These are phyloP conservation scores for Lentinula sp. DNA, from an alignment of 768 basidiomycete species.

Conservation along the genomic window DNA sequence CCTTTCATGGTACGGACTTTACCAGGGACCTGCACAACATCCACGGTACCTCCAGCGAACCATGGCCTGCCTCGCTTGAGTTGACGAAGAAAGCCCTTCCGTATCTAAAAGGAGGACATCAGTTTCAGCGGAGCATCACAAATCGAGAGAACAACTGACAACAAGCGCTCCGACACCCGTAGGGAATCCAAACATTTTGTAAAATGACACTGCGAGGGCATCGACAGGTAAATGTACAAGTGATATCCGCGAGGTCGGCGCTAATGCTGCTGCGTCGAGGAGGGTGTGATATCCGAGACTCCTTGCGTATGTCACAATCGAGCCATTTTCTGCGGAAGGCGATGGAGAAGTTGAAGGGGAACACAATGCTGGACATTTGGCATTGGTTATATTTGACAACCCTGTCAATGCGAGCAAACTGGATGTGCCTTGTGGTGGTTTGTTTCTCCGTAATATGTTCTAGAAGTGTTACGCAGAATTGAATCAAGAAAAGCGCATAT, in stretches of 20 bases:
- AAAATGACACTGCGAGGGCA: slow-evolving; percentile 80
- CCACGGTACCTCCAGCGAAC: slow-evolving; percentile 82
- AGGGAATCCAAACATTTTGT: slow-evolving; percentile 89
- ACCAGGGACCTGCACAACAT: slow-evolving; percentile 81
- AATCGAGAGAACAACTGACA: slow-evolving; percentile 28
- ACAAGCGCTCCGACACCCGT: slow-evolving; percentile 80
- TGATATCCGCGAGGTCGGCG: slow-evolving; percentile 64
- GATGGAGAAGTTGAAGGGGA: not conserved
- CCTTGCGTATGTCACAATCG: slow-evolving; percentile 57
- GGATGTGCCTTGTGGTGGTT: slow-evolving; percentile 22
- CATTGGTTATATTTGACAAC: slow-evolving; percentile 79
- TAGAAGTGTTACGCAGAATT: slow-evolving; percentile 1
- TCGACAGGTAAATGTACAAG: slow-evolving; percentile 65
- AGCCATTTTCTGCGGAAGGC: slow-evolving; percentile 24
- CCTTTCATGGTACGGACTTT: slow-evolving; percentile 42
- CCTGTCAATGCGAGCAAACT: slow-evolving; percentile 73
- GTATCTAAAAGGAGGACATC: not conserved
- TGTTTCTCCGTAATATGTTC: not conserved
- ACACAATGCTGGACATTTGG: slow-evolving; percentile 44
- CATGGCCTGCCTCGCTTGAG: slow-evolving; percentile 57
- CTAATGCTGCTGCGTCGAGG: slow-evolving; percentile 80
- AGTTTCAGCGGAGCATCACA: too few species aligned
- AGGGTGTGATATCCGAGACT: slow-evolving; percentile 68
- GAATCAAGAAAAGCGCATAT: slow-evolving; percentile 22
- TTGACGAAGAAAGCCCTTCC: slow-evolving; percentile 54